Evolutionary conservation across 306 rosid genomes (phyloP).

Genomic region (Citrullus amarus): DNA sequence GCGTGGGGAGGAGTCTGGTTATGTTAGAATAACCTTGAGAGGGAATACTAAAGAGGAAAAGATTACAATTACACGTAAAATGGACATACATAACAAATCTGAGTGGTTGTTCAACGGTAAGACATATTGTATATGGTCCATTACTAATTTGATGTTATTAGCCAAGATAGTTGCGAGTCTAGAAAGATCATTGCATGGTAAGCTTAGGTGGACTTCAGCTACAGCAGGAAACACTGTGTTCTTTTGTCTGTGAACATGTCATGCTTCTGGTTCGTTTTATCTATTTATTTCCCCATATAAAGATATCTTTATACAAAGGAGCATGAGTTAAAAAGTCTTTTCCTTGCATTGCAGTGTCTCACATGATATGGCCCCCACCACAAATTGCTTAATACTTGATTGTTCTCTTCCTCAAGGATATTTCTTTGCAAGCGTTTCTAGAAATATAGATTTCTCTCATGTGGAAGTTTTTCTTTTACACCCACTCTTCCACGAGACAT

Average conservation of each 20-base stretch:
- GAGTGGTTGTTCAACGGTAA: slow-evolving; percentile 82
- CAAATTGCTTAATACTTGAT: not conserved
- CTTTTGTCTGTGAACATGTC: not conserved
- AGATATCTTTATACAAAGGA: not conserved
- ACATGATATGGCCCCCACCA: not conserved
- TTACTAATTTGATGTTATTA: not conserved
- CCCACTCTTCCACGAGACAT: not conserved
- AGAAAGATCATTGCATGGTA: not conserved
- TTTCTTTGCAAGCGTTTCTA: not conserved
- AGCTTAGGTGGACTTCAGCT: not conserved
- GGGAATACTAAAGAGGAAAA: slow-evolving; percentile 45
- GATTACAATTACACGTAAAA: slow-evolving; percentile 49
- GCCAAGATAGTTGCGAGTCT: not conserved
- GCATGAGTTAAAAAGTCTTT: not conserved
- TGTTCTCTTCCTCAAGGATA: not conserved
- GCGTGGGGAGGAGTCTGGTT: slow-evolving; percentile 80
- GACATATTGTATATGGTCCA: slow-evolving; percentile 1
- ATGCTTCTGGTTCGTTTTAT: not conserved
- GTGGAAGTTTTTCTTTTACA: not conserved
- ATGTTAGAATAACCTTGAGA: slow-evolving; percentile 56
- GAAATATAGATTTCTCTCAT: not conserved
- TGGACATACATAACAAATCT: slow-evolving; percentile 64
- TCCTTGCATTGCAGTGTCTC: not conserved
- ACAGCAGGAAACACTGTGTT: not conserved
- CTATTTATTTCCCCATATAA: not conserved